Evolutionary conservation across 2,329 filamentous ascomycete genomes (phyloP).

Genomic region (Sporothrix brasiliensis): DNA sequence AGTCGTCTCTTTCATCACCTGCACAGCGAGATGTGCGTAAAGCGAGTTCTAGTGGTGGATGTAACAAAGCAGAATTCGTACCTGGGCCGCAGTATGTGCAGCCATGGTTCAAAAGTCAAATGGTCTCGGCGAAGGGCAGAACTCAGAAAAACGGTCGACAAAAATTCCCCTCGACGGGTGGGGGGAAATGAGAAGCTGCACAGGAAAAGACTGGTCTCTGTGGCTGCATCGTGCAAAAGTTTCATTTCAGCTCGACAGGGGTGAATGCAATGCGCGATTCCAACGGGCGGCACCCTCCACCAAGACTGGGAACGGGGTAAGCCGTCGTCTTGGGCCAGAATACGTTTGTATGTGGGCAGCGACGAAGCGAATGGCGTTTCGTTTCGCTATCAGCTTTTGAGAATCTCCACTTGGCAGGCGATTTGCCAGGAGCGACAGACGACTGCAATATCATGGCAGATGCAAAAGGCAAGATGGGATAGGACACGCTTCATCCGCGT

Average conservation of each 20-base stretch:
- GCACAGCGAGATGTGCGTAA: neutral
- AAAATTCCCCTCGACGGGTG: slow-evolving; percentile 1
- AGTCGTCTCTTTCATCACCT: neutral
- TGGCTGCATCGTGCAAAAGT: slow-evolving; percentile 24
- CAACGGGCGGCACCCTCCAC: neutral
- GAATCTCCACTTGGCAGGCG: neutral
- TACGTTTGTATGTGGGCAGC: neutral
- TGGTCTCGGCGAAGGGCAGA: slow-evolving; percentile 1
- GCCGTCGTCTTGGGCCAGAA: neutral
- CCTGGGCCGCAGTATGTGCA: neutral
- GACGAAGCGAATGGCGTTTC: neutral
- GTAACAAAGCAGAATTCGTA: neutral
- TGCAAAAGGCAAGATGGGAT: neutral
- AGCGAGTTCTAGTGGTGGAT: neutral
- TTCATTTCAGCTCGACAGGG: slow-evolving; percentile 34
- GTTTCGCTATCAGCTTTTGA: neutral
- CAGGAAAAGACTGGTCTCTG: no score
- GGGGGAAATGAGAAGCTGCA: slow-evolving; percentile 9
- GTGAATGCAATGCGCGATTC: neutral
- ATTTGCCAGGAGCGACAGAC: neutral
- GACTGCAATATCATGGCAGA: neutral
- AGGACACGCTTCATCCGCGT: slow-evolving; percentile 1
- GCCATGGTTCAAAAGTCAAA: slow-evolving; percentile 5
- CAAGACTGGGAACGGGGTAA: neutral
- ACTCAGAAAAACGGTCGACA: neutral